Evolutionary conservation across 208 protist species (phyloP), one percentile per base, ranked within the genome.

Genomic region (Strigomonas culicis): DNA sequence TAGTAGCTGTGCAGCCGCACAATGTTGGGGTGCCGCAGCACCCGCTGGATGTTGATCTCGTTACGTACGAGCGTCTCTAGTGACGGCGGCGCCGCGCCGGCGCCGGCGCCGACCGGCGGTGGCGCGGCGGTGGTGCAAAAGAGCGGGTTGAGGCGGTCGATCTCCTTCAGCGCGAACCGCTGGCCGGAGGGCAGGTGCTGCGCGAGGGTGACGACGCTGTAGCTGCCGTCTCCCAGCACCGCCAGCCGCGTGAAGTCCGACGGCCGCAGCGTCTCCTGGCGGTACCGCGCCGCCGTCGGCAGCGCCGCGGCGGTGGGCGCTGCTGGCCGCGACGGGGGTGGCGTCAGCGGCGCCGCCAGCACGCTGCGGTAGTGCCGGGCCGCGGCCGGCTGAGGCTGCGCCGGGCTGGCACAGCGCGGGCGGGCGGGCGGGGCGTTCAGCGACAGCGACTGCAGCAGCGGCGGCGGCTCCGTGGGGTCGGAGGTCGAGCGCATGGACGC

Each of bases 1-100:
- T 85, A 92, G 72, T 95, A 95, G 70, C 82, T 90, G 68, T 86
- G 82, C 51, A 95, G 71, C 0, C 89, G 81, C 19, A 95, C 89
- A 31, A 95, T 81, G 60, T 95, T 77, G 4, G 79, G 75, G 61
- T 95, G 89, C 10, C 89, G 89, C 63, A 92, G 75, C 15, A 58
- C 75, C 27, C 86, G 81, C 64, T 95, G 89, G 15, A 95, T 73
- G 55, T 95, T 95, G 27, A 95, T 85, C 74, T 95, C 86, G 68
- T 75, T 80, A 49, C 74, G 69, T 41, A 95, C 73, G 67, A 89
- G 84, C n/a, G 68, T 27, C 69, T 85, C 75, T 46, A 84, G 19
- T n/a, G n/a, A n/a, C n/a, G n/a, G n/a, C n/a, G n/a, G n/a, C n/a
- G n/a, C n/a, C n/a, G n/a, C n/a, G n/a, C n/a, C n/a, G n/a, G n/a